These are phyloP conservation scores for Canavalia ensiformis DNA, from an alignment of 306 rosid species.

Conservation along the genomic window DNA sequence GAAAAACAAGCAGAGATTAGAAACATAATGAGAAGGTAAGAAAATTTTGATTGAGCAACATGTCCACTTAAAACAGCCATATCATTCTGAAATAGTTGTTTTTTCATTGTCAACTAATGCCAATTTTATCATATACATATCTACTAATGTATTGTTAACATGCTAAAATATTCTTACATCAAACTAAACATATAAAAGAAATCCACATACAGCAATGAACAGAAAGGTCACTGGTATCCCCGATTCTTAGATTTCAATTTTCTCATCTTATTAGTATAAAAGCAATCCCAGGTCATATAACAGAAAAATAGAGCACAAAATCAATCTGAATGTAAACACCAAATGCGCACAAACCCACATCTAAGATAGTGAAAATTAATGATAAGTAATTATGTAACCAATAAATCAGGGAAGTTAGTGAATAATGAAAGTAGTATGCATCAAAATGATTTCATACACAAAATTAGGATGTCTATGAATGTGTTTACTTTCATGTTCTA, in stretches of 20 bases:
- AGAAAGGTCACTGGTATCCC: neutral
- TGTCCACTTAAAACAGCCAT: neutral
- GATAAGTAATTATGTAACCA: neutral
- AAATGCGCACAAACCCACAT: constrained; percentile 9
- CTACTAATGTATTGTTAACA: constrained; percentile 1
- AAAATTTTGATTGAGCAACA: neutral
- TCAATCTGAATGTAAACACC: constrained; percentile 7
- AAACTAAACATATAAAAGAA: neutral
- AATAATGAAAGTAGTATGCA: constrained; percentile 10
- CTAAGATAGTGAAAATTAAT: constrained; percentile 4
- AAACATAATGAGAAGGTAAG: neutral
- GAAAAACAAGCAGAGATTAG: neutral
- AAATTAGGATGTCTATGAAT: neutral
- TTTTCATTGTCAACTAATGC: neutral
- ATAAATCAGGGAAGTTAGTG: neutral
- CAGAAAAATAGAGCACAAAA: neutral
- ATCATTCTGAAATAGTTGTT: neutral
- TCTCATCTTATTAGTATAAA: neutral
- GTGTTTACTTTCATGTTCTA: constrained; percentile 21
- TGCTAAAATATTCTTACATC: neutral
- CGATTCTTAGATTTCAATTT: neutral
- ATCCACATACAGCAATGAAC: neutral
- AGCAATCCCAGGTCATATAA: neutral
- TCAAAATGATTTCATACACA: neutral
- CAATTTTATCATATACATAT: neutral